These are phyloP conservation scores for Phoenix roebelenii DNA, from an alignment of 176 grass and related monocot genomes.

Conservation along the genomic window DNA sequence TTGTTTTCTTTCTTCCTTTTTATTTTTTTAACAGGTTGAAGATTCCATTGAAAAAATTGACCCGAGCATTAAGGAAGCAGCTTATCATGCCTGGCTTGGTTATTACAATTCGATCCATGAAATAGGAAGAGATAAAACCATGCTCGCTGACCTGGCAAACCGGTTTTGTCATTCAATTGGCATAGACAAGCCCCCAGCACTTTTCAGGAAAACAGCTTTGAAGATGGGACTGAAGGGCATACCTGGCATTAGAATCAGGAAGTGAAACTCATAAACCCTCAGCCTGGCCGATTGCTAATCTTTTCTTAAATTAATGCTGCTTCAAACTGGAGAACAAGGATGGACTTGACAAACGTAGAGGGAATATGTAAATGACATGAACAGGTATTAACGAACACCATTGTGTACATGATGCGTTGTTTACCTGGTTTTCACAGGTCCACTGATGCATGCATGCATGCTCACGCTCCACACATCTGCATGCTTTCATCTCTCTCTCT, in stretches of 20 bases:
- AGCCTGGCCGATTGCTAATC: too few relatives aligned
- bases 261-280: constrained; percentile 22
- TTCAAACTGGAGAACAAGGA: too few relatives aligned
- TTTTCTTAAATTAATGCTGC: too few relatives aligned
- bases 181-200: constrained; percentile 51
- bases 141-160: constrained; percentile 67
- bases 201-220: constrained; percentile 69
- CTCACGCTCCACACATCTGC: too few relatives aligned
- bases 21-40: constrained; percentile 46
- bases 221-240: constrained; percentile 93
- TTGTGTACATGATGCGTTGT: too few relatives aligned
- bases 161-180: constrained; percentile 58
- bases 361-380: too few relatives aligned
- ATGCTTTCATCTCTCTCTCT: too few relatives aligned
- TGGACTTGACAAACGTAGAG: too few relatives aligned
- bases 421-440: too few relatives aligned
- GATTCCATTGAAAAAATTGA: constrained; percentile 71
- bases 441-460: too few relatives aligned
- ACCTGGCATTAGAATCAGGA: constrained; percentile 70
- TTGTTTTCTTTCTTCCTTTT: neutral
- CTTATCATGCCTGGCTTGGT: constrained; percentile 82
- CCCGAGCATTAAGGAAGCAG: constrained; percentile 79
- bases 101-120: constrained; percentile 71
- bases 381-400: too few relatives aligned
- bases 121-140: constrained; percentile 61